Base-by-base conservation (phyloP, 257 asterid species). In the Linderniella brevidens region DNA sequence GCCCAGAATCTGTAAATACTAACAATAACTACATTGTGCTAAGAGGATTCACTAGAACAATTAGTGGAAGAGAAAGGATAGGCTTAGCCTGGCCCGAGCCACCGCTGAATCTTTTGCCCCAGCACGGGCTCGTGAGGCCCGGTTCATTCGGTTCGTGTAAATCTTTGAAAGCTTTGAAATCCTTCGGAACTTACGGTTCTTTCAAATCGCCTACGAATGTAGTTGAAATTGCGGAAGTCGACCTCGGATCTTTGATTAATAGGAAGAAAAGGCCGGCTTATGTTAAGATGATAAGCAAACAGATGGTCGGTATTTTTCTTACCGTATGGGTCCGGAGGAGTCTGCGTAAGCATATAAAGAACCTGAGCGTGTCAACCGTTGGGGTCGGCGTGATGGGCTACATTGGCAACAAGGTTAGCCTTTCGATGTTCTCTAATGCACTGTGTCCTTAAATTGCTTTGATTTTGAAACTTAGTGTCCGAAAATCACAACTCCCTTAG, bases 301-400 rank as follows among this genome's bases (percentile, higher is more conserved):
- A 81, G 65, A 81, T 90, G 94, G 94, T 90, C 58, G 99, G 99
- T 37, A 40, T 85, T 59, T 77, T 90, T 57, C 65, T 81, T 29
- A 85, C 83, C 17, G 62, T 90, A 60, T 90, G 99, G 99, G 96
- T 85, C 14, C 82, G 86, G 16, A 78, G 93, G 62, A 75, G 74
- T 69, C 69, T 90, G 68, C 66, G 96, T 25, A 75, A 61, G 71
- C 95, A 75, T 59, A 73, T 85, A 65, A 92, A 81, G 41, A 71
- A 90, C 56, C 37, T 90, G 61, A 81, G 66, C 43, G 94, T 90
- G 46, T 77, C 93, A 16, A 62, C 83, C 18, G 99, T 90, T 54
- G 99, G 99, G 47, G 99, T 90, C 35, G 99, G 99, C 41, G 82
- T 72, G 49, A 81, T 90, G 99, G 99, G 99, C 53, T 90, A 68